A percentile compares a stretch with the other conserved stretches of the same genome.
Evolutionary conservation across 192 early-diverging fungal genomes (phyloP).

Genomic region (Backusella psychrophila): DNA sequence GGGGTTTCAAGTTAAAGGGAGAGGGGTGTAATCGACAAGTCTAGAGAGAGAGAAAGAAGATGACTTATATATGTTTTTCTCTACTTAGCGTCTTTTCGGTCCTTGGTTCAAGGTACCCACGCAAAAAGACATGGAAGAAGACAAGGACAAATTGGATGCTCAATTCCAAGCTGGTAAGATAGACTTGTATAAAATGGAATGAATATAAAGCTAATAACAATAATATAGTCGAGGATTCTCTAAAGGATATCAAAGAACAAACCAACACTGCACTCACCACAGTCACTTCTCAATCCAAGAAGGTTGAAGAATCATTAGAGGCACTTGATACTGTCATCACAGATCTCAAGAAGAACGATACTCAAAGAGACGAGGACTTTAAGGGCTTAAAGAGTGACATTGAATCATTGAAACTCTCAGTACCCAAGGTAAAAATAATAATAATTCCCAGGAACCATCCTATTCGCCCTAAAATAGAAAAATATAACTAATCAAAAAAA

Average conservation of each 20-base stretch:
- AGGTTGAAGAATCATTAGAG: constrained; percentile 69
- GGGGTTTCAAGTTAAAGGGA: neutral
- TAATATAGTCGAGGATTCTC: constrained; percentile 33
- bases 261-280: constrained; percentile 59
- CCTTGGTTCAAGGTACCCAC: constrained; percentile 59
- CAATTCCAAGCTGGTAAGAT: constrained; percentile 52
- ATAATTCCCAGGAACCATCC: neutral
- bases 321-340: constrained; percentile 58
- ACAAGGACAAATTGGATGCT: constrained; percentile 67
- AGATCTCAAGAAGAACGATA: constrained; percentile 62
- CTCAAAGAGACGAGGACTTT: constrained; percentile 64
- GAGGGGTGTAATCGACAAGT: neutral
- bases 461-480: neutral
- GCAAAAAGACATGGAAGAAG: constrained; percentile 67
- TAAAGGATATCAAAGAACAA: constrained; percentile 64
- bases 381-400: constrained; percentile 74
- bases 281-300: constrained; percentile 65
- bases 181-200: neutral
- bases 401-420: constrained; percentile 65
- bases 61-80: neutral
- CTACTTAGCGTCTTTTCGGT: constrained; percentile 52
- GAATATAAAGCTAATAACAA: neutral
- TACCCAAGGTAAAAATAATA: constrained; percentile 65
- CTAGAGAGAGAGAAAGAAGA: neutral
- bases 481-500: neutral